Conservation (phyloP, 441 rosid species). For the Adansonia grandidieri region DNA sequence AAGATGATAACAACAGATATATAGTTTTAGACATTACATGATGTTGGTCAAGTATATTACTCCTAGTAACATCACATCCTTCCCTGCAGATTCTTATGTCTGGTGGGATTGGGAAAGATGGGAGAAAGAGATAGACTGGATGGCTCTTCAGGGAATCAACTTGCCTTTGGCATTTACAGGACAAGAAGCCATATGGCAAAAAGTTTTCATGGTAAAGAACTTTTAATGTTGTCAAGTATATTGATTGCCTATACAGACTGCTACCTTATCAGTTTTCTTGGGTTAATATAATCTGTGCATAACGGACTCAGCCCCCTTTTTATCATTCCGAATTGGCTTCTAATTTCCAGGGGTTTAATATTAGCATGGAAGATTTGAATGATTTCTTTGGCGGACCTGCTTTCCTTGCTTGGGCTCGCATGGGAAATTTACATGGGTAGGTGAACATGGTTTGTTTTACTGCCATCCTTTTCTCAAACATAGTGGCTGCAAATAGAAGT, state of each 20-base stretch:
- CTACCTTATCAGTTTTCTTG: not conserved
- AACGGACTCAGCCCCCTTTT: not conserved
- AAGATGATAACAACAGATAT: not conserved
- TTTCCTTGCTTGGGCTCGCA: slow-evolving; percentile 99
- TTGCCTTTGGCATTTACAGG: slow-evolving; percentile 96
- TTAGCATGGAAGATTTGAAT: slow-evolving; percentile 68
- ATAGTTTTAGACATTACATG: not conserved
- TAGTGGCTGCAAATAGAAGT: slow-evolving; percentile 14
- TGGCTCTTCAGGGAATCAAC: slow-evolving; percentile 98
- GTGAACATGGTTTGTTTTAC: slow-evolving; percentile 30
- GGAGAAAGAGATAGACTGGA: slow-evolving; percentile 99
- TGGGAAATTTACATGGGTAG: slow-evolving; percentile 98
- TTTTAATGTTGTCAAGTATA: slow-evolving; percentile 23
- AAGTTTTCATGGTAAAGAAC: slow-evolving; percentile 78
- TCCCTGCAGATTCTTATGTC: slow-evolving; percentile 77
- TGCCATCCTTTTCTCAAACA: slow-evolving; percentile 4
- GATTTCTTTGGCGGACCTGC: slow-evolving; percentile 98
- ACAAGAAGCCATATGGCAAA: slow-evolving; percentile 95
- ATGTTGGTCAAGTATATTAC: slow-evolving; percentile 19
- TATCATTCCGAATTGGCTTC: slow-evolving; percentile 21
- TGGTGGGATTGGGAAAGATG: slow-evolving; percentile 99
- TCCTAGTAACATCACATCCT: slow-evolving; percentile 28
- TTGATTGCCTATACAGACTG: slow-evolving; percentile 20
- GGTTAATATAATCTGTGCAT: not conserved
- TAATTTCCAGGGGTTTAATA: slow-evolving; percentile 70